Evolutionary conservation across 2,329 filamentous ascomycete species (phyloP).

Genomic region (Sporothrix humicola): DNA sequence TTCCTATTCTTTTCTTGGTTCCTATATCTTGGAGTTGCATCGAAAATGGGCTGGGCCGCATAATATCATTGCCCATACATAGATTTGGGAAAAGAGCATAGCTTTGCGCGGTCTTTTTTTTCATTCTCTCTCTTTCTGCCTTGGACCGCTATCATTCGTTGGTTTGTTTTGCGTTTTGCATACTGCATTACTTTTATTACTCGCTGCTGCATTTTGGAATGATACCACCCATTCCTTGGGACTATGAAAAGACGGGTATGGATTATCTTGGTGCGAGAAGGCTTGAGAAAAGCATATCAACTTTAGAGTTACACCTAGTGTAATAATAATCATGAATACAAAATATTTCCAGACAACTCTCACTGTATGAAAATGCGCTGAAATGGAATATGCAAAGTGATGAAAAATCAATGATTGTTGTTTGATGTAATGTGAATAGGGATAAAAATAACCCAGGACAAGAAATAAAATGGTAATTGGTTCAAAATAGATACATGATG

Average conservation of each 20-base stretch:
- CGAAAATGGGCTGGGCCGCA: neutral
- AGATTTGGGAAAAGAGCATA: slow-evolving; percentile 23
- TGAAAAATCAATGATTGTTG: slow-evolving; percentile 18
- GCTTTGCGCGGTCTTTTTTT: slow-evolving; percentile 14
- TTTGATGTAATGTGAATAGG: neutral
- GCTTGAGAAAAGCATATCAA: neutral
- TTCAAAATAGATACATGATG: slow-evolving; percentile 19
- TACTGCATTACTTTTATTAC: neutral
- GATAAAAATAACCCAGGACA: neutral
- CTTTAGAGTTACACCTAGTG: neutral
- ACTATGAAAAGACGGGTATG: neutral
- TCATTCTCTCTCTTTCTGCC: neutral
- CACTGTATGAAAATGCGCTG: neutral
- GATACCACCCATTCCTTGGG: slow-evolving; percentile 8
- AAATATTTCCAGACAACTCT: neutral
- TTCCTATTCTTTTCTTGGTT: neutral
- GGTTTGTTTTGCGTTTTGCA: neutral
- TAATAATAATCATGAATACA: neutral
- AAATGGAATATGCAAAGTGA: neutral
- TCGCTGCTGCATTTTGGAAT: neutral
- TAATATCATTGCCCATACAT: neutral
- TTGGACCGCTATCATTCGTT: neutral
- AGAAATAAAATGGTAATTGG: neutral
- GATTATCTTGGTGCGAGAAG: neutral
- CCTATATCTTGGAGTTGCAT: slow-evolving; percentile 5